Evolutionary conservation across 2,329 filamentous ascomycete genomes (phyloP), one percentile per base, ranked within the genome.

Genomic region (Xylaria sp.): DNA sequence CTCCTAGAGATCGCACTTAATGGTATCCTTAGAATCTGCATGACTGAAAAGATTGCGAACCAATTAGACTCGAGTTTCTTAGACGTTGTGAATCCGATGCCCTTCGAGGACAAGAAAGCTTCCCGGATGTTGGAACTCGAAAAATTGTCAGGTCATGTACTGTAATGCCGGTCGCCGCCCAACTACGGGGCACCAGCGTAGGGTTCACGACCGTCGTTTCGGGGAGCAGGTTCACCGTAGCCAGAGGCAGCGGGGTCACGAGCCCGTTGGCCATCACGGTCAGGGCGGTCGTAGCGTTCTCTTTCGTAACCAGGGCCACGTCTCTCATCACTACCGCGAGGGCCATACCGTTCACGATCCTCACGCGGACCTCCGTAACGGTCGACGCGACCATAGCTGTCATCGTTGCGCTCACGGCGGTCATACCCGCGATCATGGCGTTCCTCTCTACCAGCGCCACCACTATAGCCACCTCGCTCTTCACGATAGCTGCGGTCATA

Each of bases 371-470:
- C 69, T 33, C 70, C 70, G 53, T 72, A 73, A 51, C 71, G 72
- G 57, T 74, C 71, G 51, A 73, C 67, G 46, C 72, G 72, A 28
- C 70, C 63, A 37, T 72, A 72, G 42, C 64, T 55, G 4, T 69
- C 69, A 3, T 75, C 66, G 37, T 72, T 73, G 59, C 73, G 78
- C 35, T 83, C 81, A 35, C 84, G 82, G 61, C 81, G 80, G 55
- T 86, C 82, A 51, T 83, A 83, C 61, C 73, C 70, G 53, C 81
- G 79, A 14, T 83, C 83, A 63, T 84, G 83, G 42, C 80, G 77
- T 28, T 71, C 69, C 38, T 71, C 70, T 61, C 70, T 63, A 17
- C 64, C 69, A 57, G 56, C 37, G 38, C 67, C 62, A 46, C 70
- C 69, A 14, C 65, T 47, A 45, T 77, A 76, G 59, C 73, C 71